Conservation (phyloP, 2,329 filamentous ascomycete genomes). For the Neonectria magnoliae region DNA sequence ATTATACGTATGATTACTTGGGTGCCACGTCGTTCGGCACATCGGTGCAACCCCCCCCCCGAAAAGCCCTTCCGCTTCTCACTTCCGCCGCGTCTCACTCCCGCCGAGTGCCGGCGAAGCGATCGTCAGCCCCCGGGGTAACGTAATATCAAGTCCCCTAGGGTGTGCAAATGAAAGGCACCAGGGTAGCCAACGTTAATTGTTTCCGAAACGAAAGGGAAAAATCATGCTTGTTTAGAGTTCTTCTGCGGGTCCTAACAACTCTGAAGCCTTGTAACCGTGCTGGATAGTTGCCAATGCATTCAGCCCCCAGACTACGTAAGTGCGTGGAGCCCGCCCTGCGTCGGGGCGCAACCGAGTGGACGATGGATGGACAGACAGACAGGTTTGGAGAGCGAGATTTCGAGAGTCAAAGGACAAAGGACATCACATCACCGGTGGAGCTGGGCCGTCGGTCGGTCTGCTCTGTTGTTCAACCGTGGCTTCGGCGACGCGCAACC, state of each 20-base stretch:
- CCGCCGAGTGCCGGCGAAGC: not conserved
- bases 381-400: not conserved
- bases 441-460: not conserved
- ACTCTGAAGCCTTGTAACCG: not conserved
- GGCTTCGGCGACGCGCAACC: conserved; percentile 17
- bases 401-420: not conserved
- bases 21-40: not conserved
- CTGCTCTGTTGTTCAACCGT: not conserved
- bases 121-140: not conserved
- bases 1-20: too few species aligned
- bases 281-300: not conserved
- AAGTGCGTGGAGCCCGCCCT: not conserved
- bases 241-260: not conserved
- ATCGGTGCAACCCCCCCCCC: not conserved
- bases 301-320: conserved; percentile 2
- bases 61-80: not conserved
- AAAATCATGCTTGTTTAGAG: not conserved
- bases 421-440: not conserved
- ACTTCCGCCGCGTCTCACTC: not conserved
- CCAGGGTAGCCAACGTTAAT: not conserved
- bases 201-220: not conserved
- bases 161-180: not conserved
- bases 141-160: not conserved
- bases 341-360: not conserved
- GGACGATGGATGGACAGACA: not conserved